phyloP scores from a whole-genome alignment of 1,139 yeast genomes.

The Hemisphaericaspora subhashii region DNA sequence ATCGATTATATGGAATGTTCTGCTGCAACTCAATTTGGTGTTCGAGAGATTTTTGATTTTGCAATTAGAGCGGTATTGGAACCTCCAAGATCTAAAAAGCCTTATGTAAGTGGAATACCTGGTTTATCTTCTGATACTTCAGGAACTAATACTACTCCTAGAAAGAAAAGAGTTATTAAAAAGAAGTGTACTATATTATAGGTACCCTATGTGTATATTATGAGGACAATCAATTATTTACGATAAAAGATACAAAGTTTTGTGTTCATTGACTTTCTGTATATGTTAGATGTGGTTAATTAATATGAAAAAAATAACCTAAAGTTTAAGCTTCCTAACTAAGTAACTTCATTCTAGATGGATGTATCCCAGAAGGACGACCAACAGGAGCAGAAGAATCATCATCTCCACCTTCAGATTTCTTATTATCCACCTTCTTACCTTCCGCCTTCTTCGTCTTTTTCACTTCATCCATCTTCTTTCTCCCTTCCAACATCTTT shows the following conservation, averaged over 20 bases:
- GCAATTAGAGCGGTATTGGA: conserved; percentile 73
- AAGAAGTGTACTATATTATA: conserved; percentile 53
- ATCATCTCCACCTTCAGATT: conserved; percentile 13
- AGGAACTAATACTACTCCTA: conserved; percentile 6
- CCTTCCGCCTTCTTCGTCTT: conserved; percentile 37
- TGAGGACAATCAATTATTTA: too few relatives aligned
- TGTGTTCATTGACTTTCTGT: not conserved
- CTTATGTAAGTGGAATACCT: conserved; percentile 2
- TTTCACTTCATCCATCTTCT: conserved; percentile 37
- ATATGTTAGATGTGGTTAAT: not conserved
- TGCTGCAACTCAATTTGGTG: conserved; percentile 89
- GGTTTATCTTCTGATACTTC: not conserved
- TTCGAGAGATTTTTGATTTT: conserved; percentile 75
- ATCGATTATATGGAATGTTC: conserved; percentile 84
- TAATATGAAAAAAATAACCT: not conserved
- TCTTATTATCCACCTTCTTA: conserved; percentile 25
- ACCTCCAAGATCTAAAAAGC: conserved; percentile 40
- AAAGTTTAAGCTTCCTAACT: conserved; percentile 14
- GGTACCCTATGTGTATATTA: too few relatives aligned
- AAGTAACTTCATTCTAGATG: conserved; percentile 54
- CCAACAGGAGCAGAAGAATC: conserved; percentile 15
- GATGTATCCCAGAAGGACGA: conserved; percentile 49
- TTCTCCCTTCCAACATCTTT: conserved; percentile 65
- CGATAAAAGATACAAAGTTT: too few relatives aligned
- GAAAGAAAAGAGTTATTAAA: conserved; percentile 39